phyloP scores from a whole-genome alignment of 2,329 filamentous ascomycete species.

The Talaromyces atroroseus region DNA sequence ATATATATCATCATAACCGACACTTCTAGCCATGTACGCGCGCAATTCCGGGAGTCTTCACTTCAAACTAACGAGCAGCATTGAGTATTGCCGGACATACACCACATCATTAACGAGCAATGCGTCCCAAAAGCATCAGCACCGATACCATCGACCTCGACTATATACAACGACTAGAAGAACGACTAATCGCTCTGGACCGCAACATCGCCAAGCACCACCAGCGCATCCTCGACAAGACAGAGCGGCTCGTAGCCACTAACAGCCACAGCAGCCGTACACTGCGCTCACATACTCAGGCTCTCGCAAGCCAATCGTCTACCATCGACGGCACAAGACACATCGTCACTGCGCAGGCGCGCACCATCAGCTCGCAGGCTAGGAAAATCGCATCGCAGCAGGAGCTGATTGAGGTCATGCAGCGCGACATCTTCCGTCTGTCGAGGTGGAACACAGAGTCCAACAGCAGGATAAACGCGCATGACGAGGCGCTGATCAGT shows the following conservation, averaged over 20 bases:
- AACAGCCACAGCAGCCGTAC: neutral
- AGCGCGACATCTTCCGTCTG: neutral
- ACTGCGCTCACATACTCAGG: neutral
- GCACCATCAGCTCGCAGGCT: neutral
- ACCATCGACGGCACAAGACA: neutral
- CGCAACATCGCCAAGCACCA: neutral
- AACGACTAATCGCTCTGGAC: neutral
- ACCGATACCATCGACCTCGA: neutral
- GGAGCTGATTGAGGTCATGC: neutral
- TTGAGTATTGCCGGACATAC: too few relatives aligned
- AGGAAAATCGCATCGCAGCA: neutral
- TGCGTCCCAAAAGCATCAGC: neutral
- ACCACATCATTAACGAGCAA: slow-evolving; percentile 1
- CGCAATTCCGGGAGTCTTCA: neutral
- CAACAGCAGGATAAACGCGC: neutral
- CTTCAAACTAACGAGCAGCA: too few relatives aligned
- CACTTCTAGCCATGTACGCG: neutral
- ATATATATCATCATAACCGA: neutral
- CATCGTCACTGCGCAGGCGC: neutral
- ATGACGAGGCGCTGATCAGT: neutral
- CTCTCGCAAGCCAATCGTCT: neutral
- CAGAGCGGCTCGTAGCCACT: neutral
- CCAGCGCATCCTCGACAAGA: neutral
- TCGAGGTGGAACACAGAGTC: neutral
- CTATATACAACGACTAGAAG: neutral